phyloP scores from a whole-genome alignment of 305 asterid species.

The Fraxinus albicans region DNA sequence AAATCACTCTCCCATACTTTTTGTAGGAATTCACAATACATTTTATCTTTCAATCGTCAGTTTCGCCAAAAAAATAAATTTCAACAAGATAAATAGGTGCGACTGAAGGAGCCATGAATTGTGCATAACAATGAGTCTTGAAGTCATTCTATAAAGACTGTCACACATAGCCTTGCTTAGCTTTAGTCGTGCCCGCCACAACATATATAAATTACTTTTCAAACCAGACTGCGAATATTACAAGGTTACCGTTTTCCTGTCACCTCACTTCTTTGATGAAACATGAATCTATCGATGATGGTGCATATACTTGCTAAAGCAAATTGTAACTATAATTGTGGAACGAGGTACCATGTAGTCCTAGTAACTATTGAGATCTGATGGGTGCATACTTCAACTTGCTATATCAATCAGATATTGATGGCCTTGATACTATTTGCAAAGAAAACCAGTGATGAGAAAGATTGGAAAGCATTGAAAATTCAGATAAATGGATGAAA shows the following conservation, averaged over 20 bases:
- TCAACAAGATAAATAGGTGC: background rate
- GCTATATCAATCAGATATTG: background rate
- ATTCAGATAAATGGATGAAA: background rate
- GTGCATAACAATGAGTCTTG: background rate
- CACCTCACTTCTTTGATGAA: conserved; percentile 1
- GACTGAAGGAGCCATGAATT: background rate
- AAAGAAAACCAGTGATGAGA: background rate
- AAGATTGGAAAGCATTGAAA: background rate
- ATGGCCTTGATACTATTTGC: background rate
- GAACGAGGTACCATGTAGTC: background rate
- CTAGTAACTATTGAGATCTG: background rate
- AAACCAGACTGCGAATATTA: background rate
- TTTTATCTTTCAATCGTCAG: too few relatives aligned
- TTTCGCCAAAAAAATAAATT: too few relatives aligned
- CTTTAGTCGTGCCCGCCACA: background rate
- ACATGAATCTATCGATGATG: conserved; percentile 2
- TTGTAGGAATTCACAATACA: too few relatives aligned
- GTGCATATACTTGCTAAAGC: background rate
- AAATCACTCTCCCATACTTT: too few relatives aligned
- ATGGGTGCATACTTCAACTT: background rate
- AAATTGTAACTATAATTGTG: background rate
- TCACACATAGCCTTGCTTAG: background rate
- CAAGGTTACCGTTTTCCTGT: background rate
- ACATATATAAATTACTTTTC: background rate
- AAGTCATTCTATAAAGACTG: background rate